phyloP scores from a whole-genome alignment of 495 filamentous ascomycete genomes.

The Hypoxylon fragiforme region DNA sequence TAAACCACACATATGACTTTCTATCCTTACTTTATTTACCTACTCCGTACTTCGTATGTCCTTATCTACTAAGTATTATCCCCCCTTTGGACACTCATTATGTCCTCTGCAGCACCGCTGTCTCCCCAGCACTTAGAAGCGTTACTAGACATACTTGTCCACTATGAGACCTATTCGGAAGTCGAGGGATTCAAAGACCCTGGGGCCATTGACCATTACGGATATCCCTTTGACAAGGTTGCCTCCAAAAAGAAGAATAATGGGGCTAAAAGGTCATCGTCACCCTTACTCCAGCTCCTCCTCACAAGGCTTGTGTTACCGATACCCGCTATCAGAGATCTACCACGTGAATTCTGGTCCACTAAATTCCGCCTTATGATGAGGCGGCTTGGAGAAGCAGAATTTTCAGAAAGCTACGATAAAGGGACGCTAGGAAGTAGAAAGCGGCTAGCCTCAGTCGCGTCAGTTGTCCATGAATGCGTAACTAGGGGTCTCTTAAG shows the following conservation, averaged over 20 bases:
- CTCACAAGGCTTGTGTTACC: slow-evolving; percentile 58
- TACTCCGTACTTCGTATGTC: background rate
- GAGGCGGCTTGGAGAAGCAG: slow-evolving; percentile 56
- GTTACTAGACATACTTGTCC: slow-evolving; percentile 68
- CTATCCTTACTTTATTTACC: background rate
- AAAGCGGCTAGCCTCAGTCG: slow-evolving; percentile 66
- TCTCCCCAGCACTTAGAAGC: slow-evolving; percentile 58
- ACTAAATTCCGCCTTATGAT: slow-evolving; percentile 50
- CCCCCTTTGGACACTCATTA: slow-evolving; percentile 2
- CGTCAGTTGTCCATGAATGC: slow-evolving; percentile 62
- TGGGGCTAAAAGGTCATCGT: slow-evolving; percentile 38
- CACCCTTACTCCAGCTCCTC: slow-evolving; percentile 62
- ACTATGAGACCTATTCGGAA: slow-evolving; percentile 64
- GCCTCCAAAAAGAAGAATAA: slow-evolving; percentile 4
- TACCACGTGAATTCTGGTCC: slow-evolving; percentile 62
- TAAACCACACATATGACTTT: background rate
- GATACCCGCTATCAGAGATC: slow-evolving; percentile 60
- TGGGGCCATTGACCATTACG: slow-evolving; percentile 57
- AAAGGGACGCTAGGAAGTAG: slow-evolving; percentile 65
- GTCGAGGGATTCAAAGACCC: slow-evolving; percentile 62
- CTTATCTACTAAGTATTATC: no score
- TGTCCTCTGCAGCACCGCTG: slow-evolving; percentile 35
- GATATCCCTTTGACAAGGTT: slow-evolving; percentile 54
- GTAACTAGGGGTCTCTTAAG: slow-evolving; percentile 60
- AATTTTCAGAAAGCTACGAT: slow-evolving; percentile 70